Evolutionary conservation across 2,329 filamentous ascomycete genomes (phyloP).

Genomic region (Diplodia scrobiculata): DNA sequence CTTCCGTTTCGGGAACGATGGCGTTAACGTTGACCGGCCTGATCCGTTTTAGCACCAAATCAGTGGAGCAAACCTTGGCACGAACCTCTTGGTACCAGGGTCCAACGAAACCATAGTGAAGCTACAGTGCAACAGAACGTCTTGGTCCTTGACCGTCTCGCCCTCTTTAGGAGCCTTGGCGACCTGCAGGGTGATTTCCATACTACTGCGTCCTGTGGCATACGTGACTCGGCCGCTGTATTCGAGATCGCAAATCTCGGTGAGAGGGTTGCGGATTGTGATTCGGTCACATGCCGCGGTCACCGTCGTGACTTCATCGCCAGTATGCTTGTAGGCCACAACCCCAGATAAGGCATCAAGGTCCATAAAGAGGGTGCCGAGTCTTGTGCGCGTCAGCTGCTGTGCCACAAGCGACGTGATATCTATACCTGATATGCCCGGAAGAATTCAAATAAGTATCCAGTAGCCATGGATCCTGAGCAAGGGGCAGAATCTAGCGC

Average conservation of each 20-base stretch:
- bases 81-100: conserved; percentile 64
- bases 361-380: conserved; percentile 78
- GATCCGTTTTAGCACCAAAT: neutral
- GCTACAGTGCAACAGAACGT: conserved; percentile 69
- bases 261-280: conserved; percentile 69
- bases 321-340: conserved; percentile 73
- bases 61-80: conserved; percentile 9
- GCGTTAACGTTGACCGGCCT: conserved; percentile 65
- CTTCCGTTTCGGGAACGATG: conserved; percentile 62
- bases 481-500: conserved; percentile 64
- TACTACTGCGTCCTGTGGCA: conserved; percentile 70
- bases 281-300: conserved; percentile 67
- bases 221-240: conserved; percentile 70
- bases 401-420: neutral
- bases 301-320: conserved; percentile 64
- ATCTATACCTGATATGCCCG: conserved; percentile 62
- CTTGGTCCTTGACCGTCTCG: conserved; percentile 58
- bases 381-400: conserved; percentile 39
- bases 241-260: conserved; percentile 76
- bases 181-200: conserved; percentile 74
- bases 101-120: conserved; percentile 79
- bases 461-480: conserved; percentile 73
- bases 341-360: conserved; percentile 76
- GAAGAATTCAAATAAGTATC: conserved; percentile 77
- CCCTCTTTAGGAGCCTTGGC: conserved; percentile 66